Evolutionary conservation across 225 moss, liverwort and hornwort genomes (phyloP).

Genomic region (Asterella californica): DNA sequence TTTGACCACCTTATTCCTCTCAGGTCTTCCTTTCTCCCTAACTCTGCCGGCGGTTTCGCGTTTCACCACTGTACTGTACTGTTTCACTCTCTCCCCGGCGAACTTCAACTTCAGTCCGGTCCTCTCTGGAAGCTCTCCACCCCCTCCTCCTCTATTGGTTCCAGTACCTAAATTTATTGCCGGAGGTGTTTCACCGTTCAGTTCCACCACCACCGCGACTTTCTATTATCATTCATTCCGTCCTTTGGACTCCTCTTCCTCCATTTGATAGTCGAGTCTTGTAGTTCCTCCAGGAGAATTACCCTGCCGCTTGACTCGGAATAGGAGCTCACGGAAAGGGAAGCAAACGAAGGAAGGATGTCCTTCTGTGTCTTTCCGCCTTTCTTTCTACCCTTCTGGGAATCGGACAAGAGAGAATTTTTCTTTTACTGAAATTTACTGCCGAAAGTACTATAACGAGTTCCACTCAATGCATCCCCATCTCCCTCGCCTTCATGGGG

Average conservation of each 20-base stretch:
- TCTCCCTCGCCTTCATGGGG: neutral
- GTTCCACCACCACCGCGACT: neutral
- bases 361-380: neutral
- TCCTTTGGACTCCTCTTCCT: neutral
- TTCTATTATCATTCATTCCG: neutral
- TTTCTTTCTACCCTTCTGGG: neutral
- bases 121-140: neutral
- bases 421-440: neutral
- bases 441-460: neutral
- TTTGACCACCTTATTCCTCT: neutral
- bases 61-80: neutral
- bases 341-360: neutral
- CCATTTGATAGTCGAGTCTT: too few relatives aligned
- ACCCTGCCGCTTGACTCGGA: neutral
- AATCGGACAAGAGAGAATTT: neutral
- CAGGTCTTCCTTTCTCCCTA: neutral
- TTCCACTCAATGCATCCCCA: neutral
- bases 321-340: neutral
- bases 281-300: neutral
- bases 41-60: conserved; percentile 5
- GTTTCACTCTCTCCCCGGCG: neutral
- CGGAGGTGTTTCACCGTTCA: neutral
- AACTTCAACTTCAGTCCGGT: neutral
- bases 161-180: too few relatives aligned
- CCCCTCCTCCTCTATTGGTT: too few relatives aligned